Evolutionary conservation across 2,329 filamentous ascomycete species (phyloP).

Genomic region (Zelopaecilomyces penicillatus): DNA sequence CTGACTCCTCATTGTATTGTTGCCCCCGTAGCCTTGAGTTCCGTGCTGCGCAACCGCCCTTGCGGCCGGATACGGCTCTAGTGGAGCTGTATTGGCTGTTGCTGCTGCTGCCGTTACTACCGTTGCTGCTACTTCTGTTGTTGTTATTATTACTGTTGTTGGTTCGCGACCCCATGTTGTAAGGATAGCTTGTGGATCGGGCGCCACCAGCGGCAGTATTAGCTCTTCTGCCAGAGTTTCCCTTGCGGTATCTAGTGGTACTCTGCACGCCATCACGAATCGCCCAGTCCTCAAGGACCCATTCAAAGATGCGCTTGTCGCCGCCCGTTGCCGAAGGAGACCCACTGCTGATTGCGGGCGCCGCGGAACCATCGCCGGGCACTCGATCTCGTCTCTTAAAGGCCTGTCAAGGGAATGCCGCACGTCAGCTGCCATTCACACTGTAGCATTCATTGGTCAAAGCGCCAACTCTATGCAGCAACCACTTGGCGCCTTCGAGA

Average conservation of each 20-base stretch:
- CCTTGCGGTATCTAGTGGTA: constrained; percentile 70
- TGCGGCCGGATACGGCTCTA: constrained; percentile 23
- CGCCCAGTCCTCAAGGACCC: constrained; percentile 67
- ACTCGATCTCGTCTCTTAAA: constrained; percentile 31
- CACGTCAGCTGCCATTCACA: neutral
- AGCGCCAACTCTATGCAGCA: too few species aligned
- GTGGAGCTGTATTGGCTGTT: constrained; percentile 19
- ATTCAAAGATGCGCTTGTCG: constrained; percentile 61
- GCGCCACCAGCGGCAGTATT: neutral
- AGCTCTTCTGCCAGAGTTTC: constrained; percentile 22
- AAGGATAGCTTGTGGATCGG: constrained; percentile 1
- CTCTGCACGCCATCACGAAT: constrained; percentile 67
- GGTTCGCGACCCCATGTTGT: neutral
- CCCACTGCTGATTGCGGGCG: constrained; percentile 11
- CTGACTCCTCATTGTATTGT: constrained; percentile 12
- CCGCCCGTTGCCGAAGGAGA: constrained; percentile 18
- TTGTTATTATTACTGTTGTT: constrained; percentile 6
- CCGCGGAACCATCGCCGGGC: neutral
- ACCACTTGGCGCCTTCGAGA: too few species aligned
- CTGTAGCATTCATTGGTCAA: neutral
- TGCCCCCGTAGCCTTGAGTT: constrained; percentile 17
- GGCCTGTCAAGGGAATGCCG: constrained; percentile 21
- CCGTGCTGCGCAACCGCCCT: constrained; percentile 25
- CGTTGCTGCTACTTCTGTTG: constrained; percentile 1
- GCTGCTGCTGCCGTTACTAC: neutral